Conservation (phyloP, 257 asterid species). For the Nicotiana attenuata region DNA sequence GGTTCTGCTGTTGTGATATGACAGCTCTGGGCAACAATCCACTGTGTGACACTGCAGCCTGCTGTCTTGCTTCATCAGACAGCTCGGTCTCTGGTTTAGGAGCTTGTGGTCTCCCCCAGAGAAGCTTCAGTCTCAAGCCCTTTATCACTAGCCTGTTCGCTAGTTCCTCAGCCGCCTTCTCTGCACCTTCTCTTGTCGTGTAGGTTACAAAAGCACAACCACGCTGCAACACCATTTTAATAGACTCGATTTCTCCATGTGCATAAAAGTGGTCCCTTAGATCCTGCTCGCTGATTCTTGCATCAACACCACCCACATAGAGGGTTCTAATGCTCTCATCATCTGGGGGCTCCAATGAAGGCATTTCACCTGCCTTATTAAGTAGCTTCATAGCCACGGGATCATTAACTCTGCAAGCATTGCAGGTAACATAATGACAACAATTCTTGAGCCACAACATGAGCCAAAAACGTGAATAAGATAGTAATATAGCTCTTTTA, state of each 20-base stretch:
- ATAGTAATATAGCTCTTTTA: not conserved
- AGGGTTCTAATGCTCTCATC: conserved; percentile 94
- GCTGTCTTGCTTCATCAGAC: conserved; percentile 74
- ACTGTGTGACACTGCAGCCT: conserved; percentile 68
- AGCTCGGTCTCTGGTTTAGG: conserved; percentile 59
- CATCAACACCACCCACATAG: conserved; percentile 91
- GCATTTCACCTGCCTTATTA: conserved; percentile 97
- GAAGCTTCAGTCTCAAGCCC: conserved; percentile 83
- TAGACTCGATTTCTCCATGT: conserved; percentile 92
- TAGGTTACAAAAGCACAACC: conserved; percentile 95
- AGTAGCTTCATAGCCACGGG: conserved; percentile 94
- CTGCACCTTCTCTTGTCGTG: conserved; percentile 95
- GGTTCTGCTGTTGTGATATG: conserved; percentile 88
- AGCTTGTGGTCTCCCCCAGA: conserved; percentile 93
- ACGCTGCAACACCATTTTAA: conserved; percentile 80
- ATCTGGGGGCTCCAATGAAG: conserved; percentile 92
- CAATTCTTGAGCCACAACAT: not conserved
- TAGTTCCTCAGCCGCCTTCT: conserved; percentile 96
- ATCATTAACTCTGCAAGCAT: conserved; percentile 68
- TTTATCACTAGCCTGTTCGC: conserved; percentile 78
- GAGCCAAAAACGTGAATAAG: not conserved
- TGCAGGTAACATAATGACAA: not conserved
- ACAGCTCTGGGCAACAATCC: conserved; percentile 88
- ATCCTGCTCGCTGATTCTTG: conserved; percentile 80
- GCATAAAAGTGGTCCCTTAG: conserved; percentile 85